Evolutionary conservation across 2,329 filamentous ascomycete species (phyloP), one percentile per base, ranked within the genome.

Genomic region (Fusarium sp.): DNA sequence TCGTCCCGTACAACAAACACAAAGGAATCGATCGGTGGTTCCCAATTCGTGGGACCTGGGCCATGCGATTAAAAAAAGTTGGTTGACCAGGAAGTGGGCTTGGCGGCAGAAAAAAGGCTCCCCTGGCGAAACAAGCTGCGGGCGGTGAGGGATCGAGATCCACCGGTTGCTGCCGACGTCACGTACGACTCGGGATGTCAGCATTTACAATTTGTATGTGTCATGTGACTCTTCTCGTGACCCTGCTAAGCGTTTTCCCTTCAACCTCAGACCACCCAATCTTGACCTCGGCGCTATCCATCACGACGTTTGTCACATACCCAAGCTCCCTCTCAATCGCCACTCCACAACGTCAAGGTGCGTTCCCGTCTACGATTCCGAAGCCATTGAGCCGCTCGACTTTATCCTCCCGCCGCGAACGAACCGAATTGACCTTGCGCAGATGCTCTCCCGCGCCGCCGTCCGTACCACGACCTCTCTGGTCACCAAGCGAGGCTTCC

Each of bases 401-500:
- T 10, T n/a, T 29, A 7, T 38, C 14, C 22, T 40, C 40, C 35
- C 38, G 20, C 22, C 66, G 34, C 24, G 37, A 10, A 52, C 62
- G 66, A 63, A 72, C 77, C 84, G 84, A 83, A 87, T 86, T 88
- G 83, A 85, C 77, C 37, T 50, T 27, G n/a, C 20, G 31, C 81
- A 97, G 94, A 98, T 98, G 95, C 88, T 96, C 85, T 90, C 94
- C 86, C 92, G 93, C 83, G 89, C 91, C 85, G 89, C 86, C 80
- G 80, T 86, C 80, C 89, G 90, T 83, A 89, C 88, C 84, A 90
- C 92, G 83, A 91, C 91, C 82, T 87, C 89, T 76, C 84, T 92
- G 83, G 88, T 95, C 87, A 90, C 92, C 89, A 94, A 95, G 88
- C 95, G 96, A 85, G 94, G 93, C 87, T 98, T 99, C 93, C 93